Evolutionary conservation across 345 rosid genomes (phyloP), one percentile per base, ranked within the genome.

Genomic region (Anacardium occidentale): DNA sequence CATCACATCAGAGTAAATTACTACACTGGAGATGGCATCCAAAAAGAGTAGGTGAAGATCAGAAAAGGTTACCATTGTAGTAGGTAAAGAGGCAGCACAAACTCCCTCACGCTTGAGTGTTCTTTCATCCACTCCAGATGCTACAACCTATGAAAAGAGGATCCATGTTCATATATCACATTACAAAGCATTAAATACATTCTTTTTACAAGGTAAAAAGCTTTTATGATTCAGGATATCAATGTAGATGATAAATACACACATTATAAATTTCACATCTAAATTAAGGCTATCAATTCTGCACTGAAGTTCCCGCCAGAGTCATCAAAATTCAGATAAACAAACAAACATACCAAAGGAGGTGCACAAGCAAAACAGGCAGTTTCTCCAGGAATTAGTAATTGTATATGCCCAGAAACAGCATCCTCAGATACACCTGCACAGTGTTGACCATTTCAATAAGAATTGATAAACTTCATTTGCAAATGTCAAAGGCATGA

Each of bases 361-460:
- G 98, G 99, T 24, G 99, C 96, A 85, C 97, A 92, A 15, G 99
- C 98, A 89, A 95, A 95, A 82, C 98, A 95, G 64, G 98, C 98
- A 75, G 98, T 90, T 83, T 89, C 97, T 84, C 97, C 98, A 0
- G 98, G 97, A 86, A 90, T 85, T 78, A 95, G 78, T 77, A 95
- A 82, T 73, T 95, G 98, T 87, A 94, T 92, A 78, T 92, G 98
- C 78, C 97, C 98, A 57, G 99, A 95, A 76, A 95, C 97, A 55
- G 97, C 98, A 86, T 90, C 99, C 83, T 95, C 99, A 52, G 98
- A 95, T 62, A 92, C 99, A 85, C 98, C 98, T 92, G 89, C 54
- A 72, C 69, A 78, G 22, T 73, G 53, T 52, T 48, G 51, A 21
- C 54, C 25, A 51, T 64, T 5, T 51, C 15, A 56, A 42, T 53